Evolutionary conservation across 1,139 yeast species (phyloP), one percentile per base, ranked within the genome.

Genomic region (Eremothecium cymbalariae): DNA sequence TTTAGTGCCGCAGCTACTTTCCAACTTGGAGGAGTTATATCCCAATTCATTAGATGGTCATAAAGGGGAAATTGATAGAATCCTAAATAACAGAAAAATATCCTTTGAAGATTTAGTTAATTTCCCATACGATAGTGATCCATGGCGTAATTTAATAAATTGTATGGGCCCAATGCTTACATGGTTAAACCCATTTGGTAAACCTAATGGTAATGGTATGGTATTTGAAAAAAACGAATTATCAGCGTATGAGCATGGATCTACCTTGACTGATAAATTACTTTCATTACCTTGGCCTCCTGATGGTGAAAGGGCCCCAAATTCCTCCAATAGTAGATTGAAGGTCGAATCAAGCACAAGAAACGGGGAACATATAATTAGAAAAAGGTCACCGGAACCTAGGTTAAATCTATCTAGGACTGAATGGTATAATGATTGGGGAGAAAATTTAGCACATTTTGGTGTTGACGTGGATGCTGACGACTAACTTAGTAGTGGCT

Each of bases 401-500:
- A 45, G 63, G 28, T 33, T 52, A 0, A 15, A 21, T n/a, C 5
- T 40, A 9, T 31, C 34, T 7, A 57, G 81, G 17, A 64, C 57
- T 15, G 66, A 72, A 32, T 88, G 95, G 95, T 62, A 62, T 40
- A 86, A 84, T 51, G 78, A 70, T 31, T 68, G 80, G 57, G 98
- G 98, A 6, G 97, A 88, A 50, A 69, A 72, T 4, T 62, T 90
- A 34, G 70, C 70, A 28, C 95, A 85, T 58, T 86, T 74, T 55
- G 97, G 97, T 1, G 97, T 90, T 2, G 96, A 88, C 53, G 44
- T 75, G 4, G 85, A 77, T 3, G 74, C 77, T 1, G 86, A 77
- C 46, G 44, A 40, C 24, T 25, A 20, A 19, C 28, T 25, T 38
- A 7, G 15, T 18, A 6, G 12, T 4, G 13, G 13, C 7, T 22